Base-by-base conservation (phyloP, 1,139 yeast genomes). In the Geotrichum cucujoidarum region DNA sequence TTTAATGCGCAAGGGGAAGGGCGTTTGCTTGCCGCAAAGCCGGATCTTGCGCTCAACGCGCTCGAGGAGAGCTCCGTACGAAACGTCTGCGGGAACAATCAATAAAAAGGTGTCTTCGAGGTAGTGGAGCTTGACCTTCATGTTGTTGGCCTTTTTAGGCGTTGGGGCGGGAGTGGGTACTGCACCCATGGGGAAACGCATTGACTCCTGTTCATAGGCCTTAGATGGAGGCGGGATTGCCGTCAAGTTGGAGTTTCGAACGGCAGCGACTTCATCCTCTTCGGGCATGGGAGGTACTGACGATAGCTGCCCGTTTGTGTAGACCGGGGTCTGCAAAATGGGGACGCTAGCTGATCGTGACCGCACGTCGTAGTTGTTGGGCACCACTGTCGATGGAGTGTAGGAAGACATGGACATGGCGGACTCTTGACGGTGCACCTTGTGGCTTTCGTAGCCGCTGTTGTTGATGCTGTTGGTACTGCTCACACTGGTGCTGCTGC, bases 1-100 rank as follows among this genome's bases (percentile, higher is more conserved):
- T 64, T 83, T 83, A 54, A 92, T 73, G 60, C 82, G 77, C 36
- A 75, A 62, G 33, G 69, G 74, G 42, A 66, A 63, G 10, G 66
- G 63, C 6, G 60, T 56, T 45, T 58, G 63, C 64, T 68, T 59
- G 29, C 72, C 71, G 47, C 75, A 68, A 36, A 70, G 62, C 25
- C 74, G 67, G 52, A 76, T 65, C 56, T 75, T 75, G 45, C 71
- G 68, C 53, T 71, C 71, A 11, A 76, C 70, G 11, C 71, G 61
- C 18, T 60, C 63, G 32, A 61, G 67, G 47, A 84, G 70, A 41
- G 77, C 80, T 22, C 61, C 57, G 60, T 74, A 84, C 32, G 64
- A 68, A 18, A 75, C 70, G 20, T 64, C 64, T 10, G 74, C 64
- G 5, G 77, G 71, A 1, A 83, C 81, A 34, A 75, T 66, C 17